Percentiles rank a stretch among this genome's conserved stretches.
These are phyloP conservation scores for Onygenales sp. DNA, from an alignment of 2,329 filamentous ascomycete species.

Conservation along the genomic window DNA sequence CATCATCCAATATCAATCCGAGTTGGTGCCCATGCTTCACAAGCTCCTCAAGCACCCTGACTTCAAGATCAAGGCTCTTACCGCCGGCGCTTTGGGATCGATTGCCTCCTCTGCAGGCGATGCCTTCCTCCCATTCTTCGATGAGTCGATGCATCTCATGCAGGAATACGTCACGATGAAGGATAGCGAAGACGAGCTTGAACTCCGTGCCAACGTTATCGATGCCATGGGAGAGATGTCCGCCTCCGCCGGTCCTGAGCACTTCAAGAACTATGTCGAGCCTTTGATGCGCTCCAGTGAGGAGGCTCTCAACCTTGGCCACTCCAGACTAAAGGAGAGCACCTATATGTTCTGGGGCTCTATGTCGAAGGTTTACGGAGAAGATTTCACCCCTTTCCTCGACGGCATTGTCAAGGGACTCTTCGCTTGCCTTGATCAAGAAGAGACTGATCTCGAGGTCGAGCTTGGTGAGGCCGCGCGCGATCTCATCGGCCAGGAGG, in stretches of 20 bases:
- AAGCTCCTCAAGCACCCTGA: constrained; percentile 76
- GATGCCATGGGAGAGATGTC: constrained; percentile 93
- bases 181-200: constrained; percentile 79
- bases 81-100: constrained; percentile 80
- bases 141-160: constrained; percentile 80
- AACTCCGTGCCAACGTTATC: constrained; percentile 79
- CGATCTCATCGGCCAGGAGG: constrained; percentile 64
- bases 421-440: constrained; percentile 76
- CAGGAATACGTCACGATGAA: constrained; percentile 77
- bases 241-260: constrained; percentile 69
- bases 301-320: constrained; percentile 78
- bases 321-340: constrained; percentile 85
- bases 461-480: constrained; percentile 64
- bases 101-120: constrained; percentile 78
- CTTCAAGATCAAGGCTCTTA: constrained; percentile 79
- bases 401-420: constrained; percentile 45
- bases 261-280: constrained; percentile 84
- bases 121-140: constrained; percentile 84
- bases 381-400: constrained; percentile 42
- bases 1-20: constrained; percentile 70
- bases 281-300: constrained; percentile 88
- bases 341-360: constrained; percentile 96
- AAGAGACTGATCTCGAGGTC: constrained; percentile 72
- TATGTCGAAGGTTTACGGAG: constrained; percentile 85
- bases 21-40: constrained; percentile 76